Base-by-base conservation (phyloP, 345 rosid genomes). In the Eucalyptus regnans region DNA sequence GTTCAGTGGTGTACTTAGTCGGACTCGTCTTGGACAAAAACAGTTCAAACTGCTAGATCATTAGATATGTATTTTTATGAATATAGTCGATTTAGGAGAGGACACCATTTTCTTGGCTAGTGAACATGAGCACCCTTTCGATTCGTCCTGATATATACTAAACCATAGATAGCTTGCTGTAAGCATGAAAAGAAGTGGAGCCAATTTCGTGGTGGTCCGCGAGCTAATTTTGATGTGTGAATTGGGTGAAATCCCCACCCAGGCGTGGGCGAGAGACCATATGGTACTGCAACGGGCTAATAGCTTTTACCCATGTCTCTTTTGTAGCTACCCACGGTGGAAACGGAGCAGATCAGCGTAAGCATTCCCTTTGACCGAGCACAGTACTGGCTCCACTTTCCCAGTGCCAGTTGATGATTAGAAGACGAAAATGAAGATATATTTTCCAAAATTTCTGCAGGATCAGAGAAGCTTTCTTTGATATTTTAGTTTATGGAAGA, bases 261-360 rank as follows among this genome's bases (percentile, higher is more conserved):
- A 22, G 12, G 3, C 1, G 56, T 33, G 37, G 81, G 41, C 3
- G 80, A 68, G 58, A 22, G 71, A 60, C 60, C 86, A 50, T 43
- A 68, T 89, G 27, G 86, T 86, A 29, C 88, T 31, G 25, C 85
- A 50, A 20, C 86, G 23, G 46, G 22, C 90, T 50, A 27, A 89
- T 86, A 9, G 25, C 49, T 0, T 68, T 71, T 46, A 37, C 22
- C 29, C 27, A 25, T 86, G 33, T 89, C 16, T 64, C 83, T 71
- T 89, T 66, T 89, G 88, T 86, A 86, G 88, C 86, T 52, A 33
- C 86, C 85, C 76, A 86, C 46, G 23, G 5, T 68, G 85, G 58
- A 15, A 51, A 88, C 12, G 12, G 84, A 86, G 68, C 64, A 33
- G 86, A 71, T 86, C 31, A 12, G 33, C 86, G 68, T 86, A 86